These are phyloP conservation scores for Mycothermus thermophilus DNA, from an alignment of 495 filamentous ascomycete genomes.

Conservation along the genomic window DNA sequence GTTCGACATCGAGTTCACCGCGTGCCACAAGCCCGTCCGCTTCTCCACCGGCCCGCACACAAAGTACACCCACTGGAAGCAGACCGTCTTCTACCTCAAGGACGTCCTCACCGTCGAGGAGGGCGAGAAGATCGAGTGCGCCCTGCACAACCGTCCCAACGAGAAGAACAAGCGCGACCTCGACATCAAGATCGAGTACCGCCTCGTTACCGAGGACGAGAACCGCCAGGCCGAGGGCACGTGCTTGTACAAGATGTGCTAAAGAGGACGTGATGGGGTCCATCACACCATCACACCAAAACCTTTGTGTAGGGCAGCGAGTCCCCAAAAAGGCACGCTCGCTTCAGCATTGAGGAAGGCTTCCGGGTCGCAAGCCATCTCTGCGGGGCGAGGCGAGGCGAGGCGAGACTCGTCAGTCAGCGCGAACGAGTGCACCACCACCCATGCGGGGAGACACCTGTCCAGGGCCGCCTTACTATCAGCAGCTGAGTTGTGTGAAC, in stretches of 20 bases:
- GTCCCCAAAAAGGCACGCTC: too few species aligned
- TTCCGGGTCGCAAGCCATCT: too few species aligned
- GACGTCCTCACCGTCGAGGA: conserved; percentile 75
- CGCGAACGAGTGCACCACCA: too few species aligned
- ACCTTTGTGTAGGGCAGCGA: too few species aligned
- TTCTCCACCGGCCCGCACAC: conserved; percentile 83
- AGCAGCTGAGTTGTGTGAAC: too few species aligned
- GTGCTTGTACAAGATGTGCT: conserved; percentile 86
- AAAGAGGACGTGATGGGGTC: too few species aligned
- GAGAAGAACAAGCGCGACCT: conserved; percentile 88
- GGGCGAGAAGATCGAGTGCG: conserved; percentile 57
- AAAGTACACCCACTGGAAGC: conserved; percentile 92
- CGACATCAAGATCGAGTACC: conserved; percentile 79
- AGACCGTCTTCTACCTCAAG: conserved; percentile 80
- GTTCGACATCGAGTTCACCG: conserved; percentile 97
- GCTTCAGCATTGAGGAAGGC: too few species aligned
- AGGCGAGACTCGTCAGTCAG: too few species aligned
- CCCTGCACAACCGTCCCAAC: conserved; percentile 73
- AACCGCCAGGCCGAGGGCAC: conserved; percentile 52
- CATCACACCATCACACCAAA: too few species aligned
- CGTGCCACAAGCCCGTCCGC: conserved; percentile 73
- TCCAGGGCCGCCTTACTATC: too few species aligned
- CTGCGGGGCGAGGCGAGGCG: too few species aligned
- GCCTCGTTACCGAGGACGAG: conserved; percentile 58
- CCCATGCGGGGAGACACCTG: too few species aligned